Conservation (phyloP, 2,329 filamentous ascomycete species). For the Neopestalotiopsis rosae region DNA sequence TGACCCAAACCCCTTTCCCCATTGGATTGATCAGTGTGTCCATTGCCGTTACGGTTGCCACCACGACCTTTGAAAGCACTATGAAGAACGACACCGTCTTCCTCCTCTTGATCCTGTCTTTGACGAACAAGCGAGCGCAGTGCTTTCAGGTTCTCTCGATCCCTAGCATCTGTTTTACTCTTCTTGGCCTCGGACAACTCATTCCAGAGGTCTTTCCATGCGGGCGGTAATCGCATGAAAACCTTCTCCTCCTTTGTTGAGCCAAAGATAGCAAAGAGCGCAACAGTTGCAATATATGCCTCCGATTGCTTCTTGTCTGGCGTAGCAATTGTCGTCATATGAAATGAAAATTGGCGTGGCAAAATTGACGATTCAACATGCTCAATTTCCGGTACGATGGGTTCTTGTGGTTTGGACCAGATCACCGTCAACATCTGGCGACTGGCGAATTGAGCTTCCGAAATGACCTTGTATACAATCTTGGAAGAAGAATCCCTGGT, state of each 20-base stretch:
- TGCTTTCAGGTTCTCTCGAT: constrained; percentile 71
- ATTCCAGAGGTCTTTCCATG: constrained; percentile 85
- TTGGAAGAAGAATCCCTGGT: constrained; percentile 72
- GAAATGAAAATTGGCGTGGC: constrained; percentile 65
- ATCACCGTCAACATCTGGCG: constrained; percentile 75
- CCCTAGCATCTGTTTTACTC: constrained; percentile 69
- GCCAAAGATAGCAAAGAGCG: constrained; percentile 81
- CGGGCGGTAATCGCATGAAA: constrained; percentile 75
- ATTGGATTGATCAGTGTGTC: constrained; percentile 53
- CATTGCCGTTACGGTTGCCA: constrained; percentile 49
- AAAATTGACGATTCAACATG: constrained; percentile 52
- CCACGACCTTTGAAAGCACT: constrained; percentile 74
- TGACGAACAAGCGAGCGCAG: constrained; percentile 74
- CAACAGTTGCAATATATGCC: constrained; percentile 80
- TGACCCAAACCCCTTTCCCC: constrained; percentile 49
- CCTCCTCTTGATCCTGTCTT: constrained; percentile 71
- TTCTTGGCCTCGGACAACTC: constrained; percentile 78
- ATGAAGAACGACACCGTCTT: constrained; percentile 77
- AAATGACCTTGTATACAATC: constrained; percentile 72
- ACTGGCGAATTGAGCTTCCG: constrained; percentile 75
- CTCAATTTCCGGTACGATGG: constrained; percentile 42
- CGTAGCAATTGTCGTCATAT: constrained; percentile 77
- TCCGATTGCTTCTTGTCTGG: constrained; percentile 83
- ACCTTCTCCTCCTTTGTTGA: constrained; percentile 85
- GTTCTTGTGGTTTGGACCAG: constrained; percentile 78